A percentile compares a stretch with the other conserved stretches of the same genome.
Evolutionary conservation across 306 rosid genomes (phyloP).

Genomic region (Abrus precatorius): DNA sequence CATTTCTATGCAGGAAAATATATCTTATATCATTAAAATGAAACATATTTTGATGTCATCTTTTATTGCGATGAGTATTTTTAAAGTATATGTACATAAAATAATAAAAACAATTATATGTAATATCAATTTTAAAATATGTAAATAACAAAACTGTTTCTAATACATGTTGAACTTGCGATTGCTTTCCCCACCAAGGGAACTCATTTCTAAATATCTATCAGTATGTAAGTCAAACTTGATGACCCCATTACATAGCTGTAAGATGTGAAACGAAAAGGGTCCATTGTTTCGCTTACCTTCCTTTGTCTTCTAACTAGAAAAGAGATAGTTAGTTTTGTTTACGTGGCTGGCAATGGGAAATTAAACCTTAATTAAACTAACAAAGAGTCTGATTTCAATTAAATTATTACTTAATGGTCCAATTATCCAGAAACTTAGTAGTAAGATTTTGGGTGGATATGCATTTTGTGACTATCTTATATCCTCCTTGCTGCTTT

Average conservation of each 20-base stretch:
- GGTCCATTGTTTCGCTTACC: slow-evolving; percentile 56
- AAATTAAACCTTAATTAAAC: neutral
- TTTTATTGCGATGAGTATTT: too few relatives aligned
- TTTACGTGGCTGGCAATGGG: slow-evolving; percentile 53
- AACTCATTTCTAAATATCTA: slow-evolving; percentile 34
- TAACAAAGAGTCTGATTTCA: slow-evolving; percentile 38
- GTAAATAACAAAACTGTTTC: too few relatives aligned
- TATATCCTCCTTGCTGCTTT: neutral
- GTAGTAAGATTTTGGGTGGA: slow-evolving; percentile 13
- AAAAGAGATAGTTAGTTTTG: slow-evolving; percentile 12
- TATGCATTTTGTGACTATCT: slow-evolving; percentile 18
- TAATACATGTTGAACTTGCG: neutral
- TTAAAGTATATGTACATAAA: too few relatives aligned
- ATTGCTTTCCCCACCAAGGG: slow-evolving; percentile 22
- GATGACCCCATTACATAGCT: slow-evolving; percentile 67
- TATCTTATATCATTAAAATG: too few relatives aligned
- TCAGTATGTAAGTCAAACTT: slow-evolving; percentile 48
- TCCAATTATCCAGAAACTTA: slow-evolving; percentile 27
- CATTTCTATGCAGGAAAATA: slow-evolving; percentile 1
- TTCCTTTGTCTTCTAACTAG: slow-evolving; percentile 50
- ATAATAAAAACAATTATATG: too few relatives aligned
- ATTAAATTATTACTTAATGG: slow-evolving; percentile 27
- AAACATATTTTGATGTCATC: too few relatives aligned
- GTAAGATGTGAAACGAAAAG: slow-evolving; percentile 61
- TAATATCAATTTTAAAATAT: too few relatives aligned